Evolutionary conservation across 2,329 filamentous ascomycete genomes (phyloP), one percentile per base, ranked within the genome.

Genomic region (Phaeoacremonium minimum): DNA sequence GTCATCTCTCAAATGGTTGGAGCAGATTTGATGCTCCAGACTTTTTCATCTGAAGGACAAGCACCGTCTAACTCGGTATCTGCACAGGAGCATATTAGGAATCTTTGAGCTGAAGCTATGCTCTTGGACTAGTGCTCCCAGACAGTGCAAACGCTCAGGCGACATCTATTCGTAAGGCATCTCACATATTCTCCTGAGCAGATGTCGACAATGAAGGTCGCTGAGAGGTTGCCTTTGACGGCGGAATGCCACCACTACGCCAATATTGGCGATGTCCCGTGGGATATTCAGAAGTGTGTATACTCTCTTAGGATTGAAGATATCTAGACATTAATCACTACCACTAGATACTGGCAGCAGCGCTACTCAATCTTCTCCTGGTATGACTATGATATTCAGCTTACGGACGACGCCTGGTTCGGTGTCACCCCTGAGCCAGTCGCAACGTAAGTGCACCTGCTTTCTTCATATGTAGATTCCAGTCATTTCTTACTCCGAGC

Each of bases 361-460:
- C 79, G 93, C 41, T 83, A 93, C 58, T 83, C 81, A 35, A 86
- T 98, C 46, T 98, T 95, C 63, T 83, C 83, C 13, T 75, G 75
- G 49, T 98, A 96, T 56, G 84, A 96, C 56, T 75, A 90, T 40
- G 91, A 89, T 37, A 76, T 98, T 47, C 84, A 81, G 69, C 80
- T 98, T 72, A 98, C 94, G 1, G 83, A 95, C 57, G 84, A 91
- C 63, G 85, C 89, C 36, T 98, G 93, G 93, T 98, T 93, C 58
- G 93, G 90, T 37, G 90, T 97, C 7, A 98, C 94, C 0, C 90
- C 93, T 12, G 91, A 98, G 59, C 85, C 87, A 5, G 79, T 98
- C 18, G 93, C 93, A 42, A 80, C 74, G 87, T 93, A 68, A 51
- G 71, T 64, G 15, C n/a, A 4, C 20, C 32, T 38, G 13, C 30